A percentile compares a stretch with the other conserved stretches of the same genome.
phyloP scores from a whole-genome alignment of 495 filamentous ascomycete genomes.

The Lasiosphaeria miniovina region DNA sequence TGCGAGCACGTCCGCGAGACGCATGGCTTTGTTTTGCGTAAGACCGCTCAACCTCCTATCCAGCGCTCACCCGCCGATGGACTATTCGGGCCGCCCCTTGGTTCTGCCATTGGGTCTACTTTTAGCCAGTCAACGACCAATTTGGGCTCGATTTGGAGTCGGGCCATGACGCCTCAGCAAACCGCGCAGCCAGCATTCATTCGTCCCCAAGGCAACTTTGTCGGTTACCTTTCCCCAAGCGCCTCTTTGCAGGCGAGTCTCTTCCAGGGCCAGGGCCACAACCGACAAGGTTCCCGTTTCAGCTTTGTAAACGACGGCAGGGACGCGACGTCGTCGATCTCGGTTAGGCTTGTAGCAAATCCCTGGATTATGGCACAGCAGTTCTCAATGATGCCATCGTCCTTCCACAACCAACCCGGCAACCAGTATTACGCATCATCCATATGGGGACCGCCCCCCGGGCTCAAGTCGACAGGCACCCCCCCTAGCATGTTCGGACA shows the following conservation, averaged over 20 bases:
- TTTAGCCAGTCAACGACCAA: conserved; percentile 48
- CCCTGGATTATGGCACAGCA: conserved; percentile 86
- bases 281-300: conserved; percentile 82
- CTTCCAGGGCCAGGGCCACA: conserved; percentile 75
- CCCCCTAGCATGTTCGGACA: conserved; percentile 84
- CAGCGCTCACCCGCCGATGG: conserved; percentile 58
- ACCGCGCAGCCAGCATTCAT: conserved; percentile 72
- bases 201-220: conserved; percentile 55
- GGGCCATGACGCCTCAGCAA: conserved; percentile 80
- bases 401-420: conserved; percentile 57
- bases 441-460: conserved; percentile 90
- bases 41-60: conserved; percentile 69
- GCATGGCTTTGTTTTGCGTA: conserved; percentile 49
- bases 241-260: conserved; percentile 51
- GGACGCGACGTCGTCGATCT: conserved; percentile 51
- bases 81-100: conserved; percentile 52
- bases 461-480: conserved; percentile 89
- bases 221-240: conserved; percentile 53
- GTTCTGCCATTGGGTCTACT: conserved; percentile 50
- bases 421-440: conserved; percentile 62
- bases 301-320: conserved; percentile 76
- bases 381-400: conserved; percentile 80
- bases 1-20: conserved; percentile 52
- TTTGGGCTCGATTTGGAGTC: conserved; percentile 52
- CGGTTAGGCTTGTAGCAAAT: conserved; percentile 82